Percentiles rank a stretch among this genome's conserved stretches.
Evolutionary conservation across 306 rosid genomes (phyloP).

Genomic region (Sphenostylis stenocarpa): DNA sequence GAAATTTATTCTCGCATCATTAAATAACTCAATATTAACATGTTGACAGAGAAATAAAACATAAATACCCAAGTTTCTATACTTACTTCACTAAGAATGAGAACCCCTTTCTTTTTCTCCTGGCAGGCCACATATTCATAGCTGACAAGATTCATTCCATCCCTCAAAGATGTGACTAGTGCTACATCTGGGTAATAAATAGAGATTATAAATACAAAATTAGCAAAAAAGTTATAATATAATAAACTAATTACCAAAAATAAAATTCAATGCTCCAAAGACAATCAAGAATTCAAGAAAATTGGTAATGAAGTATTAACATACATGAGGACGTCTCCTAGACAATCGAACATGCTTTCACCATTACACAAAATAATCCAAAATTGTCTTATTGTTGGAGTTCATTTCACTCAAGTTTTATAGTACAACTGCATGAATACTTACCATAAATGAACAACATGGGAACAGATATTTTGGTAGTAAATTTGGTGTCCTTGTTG

Average conservation of each 20-base stretch:
- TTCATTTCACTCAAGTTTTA: neutral
- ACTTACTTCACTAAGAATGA: conserved; percentile 83
- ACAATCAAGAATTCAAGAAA: neutral
- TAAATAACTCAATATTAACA: conserved; percentile 2
- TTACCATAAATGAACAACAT: neutral
- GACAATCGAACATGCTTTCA: neutral
- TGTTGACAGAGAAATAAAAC: conserved; percentile 5
- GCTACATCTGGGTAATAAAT: conserved; percentile 75
- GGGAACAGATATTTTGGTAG: neutral
- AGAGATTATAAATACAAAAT: conserved; percentile 10
- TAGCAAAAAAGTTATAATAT: conserved; percentile 7
- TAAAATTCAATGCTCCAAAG: neutral
- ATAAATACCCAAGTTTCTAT: conserved; percentile 21
- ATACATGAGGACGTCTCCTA: neutral
- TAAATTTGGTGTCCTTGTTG: neutral
- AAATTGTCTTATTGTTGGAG: neutral
- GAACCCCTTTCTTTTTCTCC: conserved; percentile 86
- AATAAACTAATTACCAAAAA: conserved; percentile 10
- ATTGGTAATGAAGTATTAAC: conserved; percentile 2
- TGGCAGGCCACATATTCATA: conserved; percentile 96
- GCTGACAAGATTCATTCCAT: conserved; percentile 99
- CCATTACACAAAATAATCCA: neutral
- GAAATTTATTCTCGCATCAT: neutral
- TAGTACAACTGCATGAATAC: neutral
- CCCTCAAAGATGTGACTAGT: conserved; percentile 92